Percentiles rank a stretch among this genome's conserved stretches.
These are phyloP conservation scores for Cryphonectria nitschkei DNA, from an alignment of 2,329 filamentous ascomycete species.

Conservation along the genomic window DNA sequence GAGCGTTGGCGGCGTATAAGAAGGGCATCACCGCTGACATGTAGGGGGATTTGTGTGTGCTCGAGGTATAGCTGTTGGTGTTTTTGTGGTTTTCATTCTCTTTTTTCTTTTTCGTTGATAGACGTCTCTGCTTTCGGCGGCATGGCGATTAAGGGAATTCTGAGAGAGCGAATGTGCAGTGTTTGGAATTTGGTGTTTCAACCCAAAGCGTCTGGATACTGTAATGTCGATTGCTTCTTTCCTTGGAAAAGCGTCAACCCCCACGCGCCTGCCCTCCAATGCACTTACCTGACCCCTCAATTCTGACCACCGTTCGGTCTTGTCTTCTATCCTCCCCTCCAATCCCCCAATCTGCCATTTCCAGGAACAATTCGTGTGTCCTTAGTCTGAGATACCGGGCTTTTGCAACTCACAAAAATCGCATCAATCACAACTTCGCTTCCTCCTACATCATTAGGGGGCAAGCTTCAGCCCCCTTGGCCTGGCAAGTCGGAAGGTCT, in stretches of 20 bases:
- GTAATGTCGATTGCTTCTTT: neutral
- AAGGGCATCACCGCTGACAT: constrained; percentile 33
- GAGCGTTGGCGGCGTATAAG: constrained; percentile 41
- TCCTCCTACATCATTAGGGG: too few species aligned
- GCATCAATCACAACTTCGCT: neutral
- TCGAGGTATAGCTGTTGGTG: neutral
- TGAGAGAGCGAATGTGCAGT: neutral
- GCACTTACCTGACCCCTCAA: too few species aligned
- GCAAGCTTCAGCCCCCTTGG: too few species aligned
- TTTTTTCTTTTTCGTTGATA: too few species aligned
- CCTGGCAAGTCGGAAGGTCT: too few species aligned
- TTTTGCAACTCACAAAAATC: neutral
- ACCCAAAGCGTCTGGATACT: neutral
- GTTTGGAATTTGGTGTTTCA: neutral
- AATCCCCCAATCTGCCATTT: neutral
- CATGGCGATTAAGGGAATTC: neutral
- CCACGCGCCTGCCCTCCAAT: too few species aligned
- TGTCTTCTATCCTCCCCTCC: neutral
- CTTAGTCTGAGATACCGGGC: neutral
- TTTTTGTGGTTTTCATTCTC: too few species aligned
- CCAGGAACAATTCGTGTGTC: neutral
- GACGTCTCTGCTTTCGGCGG: neutral
- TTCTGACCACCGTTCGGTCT: neutral
- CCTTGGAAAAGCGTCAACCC: too few species aligned
- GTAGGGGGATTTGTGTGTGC: constrained; percentile 8